Evolutionary conservation across 345 rosid species (phyloP).

Genomic region (Arabis hirsuta): DNA sequence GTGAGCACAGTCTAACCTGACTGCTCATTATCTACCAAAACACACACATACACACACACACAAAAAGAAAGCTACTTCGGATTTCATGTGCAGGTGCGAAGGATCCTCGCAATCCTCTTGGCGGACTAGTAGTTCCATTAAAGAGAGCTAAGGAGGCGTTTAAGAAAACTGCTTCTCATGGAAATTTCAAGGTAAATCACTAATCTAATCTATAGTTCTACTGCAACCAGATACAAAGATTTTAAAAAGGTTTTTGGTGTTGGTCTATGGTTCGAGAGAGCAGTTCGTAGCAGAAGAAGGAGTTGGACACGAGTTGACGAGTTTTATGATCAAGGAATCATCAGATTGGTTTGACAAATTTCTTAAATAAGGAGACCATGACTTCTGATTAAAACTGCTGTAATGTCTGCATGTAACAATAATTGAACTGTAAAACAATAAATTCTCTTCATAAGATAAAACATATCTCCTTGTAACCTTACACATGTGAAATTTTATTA

Average conservation of each 20-base stretch:
- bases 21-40: not conserved
- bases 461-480: conserved; percentile 27
- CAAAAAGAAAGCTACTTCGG: not conserved
- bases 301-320: conserved; percentile 69
- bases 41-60: too few species aligned
- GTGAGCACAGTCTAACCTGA: conserved; percentile 44
- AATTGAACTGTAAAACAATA: conserved; percentile 13
- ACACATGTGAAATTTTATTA: conserved; percentile 18
- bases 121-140: conserved; percentile 59
- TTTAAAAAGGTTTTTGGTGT: not conserved
- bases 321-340: conserved; percentile 74
- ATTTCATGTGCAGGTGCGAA: conserved; percentile 55
- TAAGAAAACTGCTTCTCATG: conserved; percentile 42
- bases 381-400: not conserved
- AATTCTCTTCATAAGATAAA: conserved; percentile 1
- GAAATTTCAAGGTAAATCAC: conserved; percentile 59
- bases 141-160: conserved; percentile 55
- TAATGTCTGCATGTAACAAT: not conserved
- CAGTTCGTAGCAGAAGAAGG: conserved; percentile 73
- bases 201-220: not conserved
- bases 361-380: conserved; percentile 43
- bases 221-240: not conserved
- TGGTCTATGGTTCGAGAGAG: conserved; percentile 10
- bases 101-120: conserved; percentile 85
- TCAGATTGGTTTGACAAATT: conserved; percentile 77